A percentile compares a stretch with the other conserved stretches of the same genome.
Conservation (phyloP, 129 eudicot genomes). For the Centaurea solstitialis region DNA sequence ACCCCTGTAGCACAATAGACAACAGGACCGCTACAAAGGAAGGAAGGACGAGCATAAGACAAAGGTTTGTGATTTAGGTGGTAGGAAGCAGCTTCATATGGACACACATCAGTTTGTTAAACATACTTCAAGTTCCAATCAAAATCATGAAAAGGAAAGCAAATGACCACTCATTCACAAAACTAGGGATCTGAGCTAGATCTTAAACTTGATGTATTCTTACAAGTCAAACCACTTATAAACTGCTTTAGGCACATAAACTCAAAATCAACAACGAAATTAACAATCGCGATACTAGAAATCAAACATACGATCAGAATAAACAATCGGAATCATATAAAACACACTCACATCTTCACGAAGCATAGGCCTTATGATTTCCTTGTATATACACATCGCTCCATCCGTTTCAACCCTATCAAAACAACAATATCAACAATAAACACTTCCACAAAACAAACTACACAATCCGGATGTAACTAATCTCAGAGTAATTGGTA, state of each 20-base stretch:
- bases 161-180: neutral
- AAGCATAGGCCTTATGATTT: conserved; percentile 26
- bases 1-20: neutral
- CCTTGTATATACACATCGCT: conserved; percentile 15
- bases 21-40: neutral
- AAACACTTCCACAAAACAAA: neutral
- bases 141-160: neutral
- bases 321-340: neutral
- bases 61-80: neutral
- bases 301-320: neutral
- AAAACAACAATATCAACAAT: neutral
- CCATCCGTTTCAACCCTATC: conserved; percentile 11
- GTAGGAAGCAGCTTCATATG: neutral
- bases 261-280: neutral
- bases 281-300: neutral
- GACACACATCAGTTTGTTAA: neutral
- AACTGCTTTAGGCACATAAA: neutral
- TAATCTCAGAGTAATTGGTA: neutral
- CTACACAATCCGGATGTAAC: neutral
- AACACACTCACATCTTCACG: conserved; percentile 6
- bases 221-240: neutral
- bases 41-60: neutral
- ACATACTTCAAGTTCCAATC: neutral
- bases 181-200: neutral
- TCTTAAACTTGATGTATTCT: neutral